Conservation (phyloP, 2,329 filamentous ascomycete genomes). For the Fusarium sororula region DNA sequence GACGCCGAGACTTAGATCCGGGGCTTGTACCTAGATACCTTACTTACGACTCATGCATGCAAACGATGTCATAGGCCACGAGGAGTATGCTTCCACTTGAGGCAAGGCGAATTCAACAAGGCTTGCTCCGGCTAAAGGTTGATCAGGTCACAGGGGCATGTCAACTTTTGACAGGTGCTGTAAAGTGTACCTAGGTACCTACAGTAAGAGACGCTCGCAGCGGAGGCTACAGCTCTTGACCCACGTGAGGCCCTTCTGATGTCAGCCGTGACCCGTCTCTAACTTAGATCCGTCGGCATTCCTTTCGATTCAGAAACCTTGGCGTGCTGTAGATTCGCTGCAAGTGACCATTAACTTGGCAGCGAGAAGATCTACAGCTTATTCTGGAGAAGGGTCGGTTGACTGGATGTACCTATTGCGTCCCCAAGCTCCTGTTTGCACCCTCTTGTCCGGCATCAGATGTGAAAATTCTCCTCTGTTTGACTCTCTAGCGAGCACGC, state of each 20-base stretch:
- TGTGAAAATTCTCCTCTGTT: background rate
- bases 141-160: constrained; percentile 29
- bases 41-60: constrained; percentile 26
- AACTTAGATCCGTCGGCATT: constrained; percentile 31
- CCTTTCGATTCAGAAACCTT: constrained; percentile 28
- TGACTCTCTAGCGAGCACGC: background rate
- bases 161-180: constrained; percentile 5
- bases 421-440: background rate
- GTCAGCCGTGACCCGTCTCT: constrained; percentile 23
- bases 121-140: constrained; percentile 27
- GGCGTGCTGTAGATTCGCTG: background rate
- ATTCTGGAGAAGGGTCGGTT: background rate
- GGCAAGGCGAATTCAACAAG: constrained; percentile 12
- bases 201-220: background rate
- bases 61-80: constrained; percentile 29
- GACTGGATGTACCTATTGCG: background rate
- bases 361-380: constrained; percentile 3
- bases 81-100: constrained; percentile 12
- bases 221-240: background rate
- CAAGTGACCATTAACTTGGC: constrained; percentile 21
- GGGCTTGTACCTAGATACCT: constrained; percentile 3
- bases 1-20: background rate
- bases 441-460: background rate
- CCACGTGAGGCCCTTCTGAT: constrained; percentile 29
- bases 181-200: background rate